Evolutionary conservation across 306 rosid genomes (phyloP).

Genomic region (Lathyrus sativus): DNA sequence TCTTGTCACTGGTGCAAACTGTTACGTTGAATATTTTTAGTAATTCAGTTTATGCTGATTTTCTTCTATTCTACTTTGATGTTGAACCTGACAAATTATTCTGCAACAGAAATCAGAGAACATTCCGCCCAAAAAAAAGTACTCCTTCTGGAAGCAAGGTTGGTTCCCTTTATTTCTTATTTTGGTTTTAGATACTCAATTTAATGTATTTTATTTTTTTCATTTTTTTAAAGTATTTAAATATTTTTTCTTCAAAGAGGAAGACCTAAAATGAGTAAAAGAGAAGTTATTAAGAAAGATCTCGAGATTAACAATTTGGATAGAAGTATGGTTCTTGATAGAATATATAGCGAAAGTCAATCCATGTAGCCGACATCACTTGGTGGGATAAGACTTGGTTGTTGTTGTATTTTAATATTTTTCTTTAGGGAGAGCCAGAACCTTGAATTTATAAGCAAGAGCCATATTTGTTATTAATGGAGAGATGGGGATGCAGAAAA

Average conservation of each 20-base stretch:
- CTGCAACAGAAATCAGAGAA: conserved; percentile 87
- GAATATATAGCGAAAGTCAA: too few species aligned
- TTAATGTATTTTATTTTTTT: conserved; percentile 18
- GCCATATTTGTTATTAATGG: neutral
- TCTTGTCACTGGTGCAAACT: conserved; percentile 25
- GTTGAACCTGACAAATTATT: conserved; percentile 32
- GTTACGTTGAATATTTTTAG: conserved; percentile 11
- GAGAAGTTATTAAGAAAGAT: too few species aligned
- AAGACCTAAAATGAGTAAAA: too few species aligned
- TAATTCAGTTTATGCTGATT: conserved; percentile 32
- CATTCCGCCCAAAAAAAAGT: conserved; percentile 96
- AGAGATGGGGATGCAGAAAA: neutral
- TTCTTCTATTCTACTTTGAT: conserved; percentile 26
- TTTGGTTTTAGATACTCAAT: conserved; percentile 27
- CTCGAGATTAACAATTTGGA: too few species aligned
- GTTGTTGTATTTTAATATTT: neutral
- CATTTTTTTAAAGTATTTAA: conserved; percentile 20
- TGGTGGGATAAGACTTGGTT: too few species aligned
- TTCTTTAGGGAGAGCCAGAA: conserved; percentile 11
- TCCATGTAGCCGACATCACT: too few species aligned
- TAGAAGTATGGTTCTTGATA: too few species aligned
- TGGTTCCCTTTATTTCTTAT: conserved; percentile 37
- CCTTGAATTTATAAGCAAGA: conserved; percentile 27
- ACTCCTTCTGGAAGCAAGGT: conserved; percentile 99
- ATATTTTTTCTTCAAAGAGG: too few species aligned